Conservation (phyloP, 768 basidiomycete species). For the Pleurotus pulmonarius region DNA sequence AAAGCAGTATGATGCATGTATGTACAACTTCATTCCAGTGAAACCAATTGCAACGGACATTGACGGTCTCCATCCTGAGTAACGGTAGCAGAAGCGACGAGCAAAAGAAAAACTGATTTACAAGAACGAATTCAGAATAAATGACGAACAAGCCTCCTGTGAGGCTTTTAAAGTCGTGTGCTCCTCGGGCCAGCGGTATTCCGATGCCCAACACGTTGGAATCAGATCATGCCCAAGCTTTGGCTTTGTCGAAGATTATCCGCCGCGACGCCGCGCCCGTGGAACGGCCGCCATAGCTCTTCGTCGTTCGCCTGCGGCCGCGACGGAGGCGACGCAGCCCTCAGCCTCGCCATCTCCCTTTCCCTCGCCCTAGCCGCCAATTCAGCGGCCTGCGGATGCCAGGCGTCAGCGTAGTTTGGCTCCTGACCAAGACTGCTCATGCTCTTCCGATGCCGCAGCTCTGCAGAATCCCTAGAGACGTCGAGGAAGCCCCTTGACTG, state of each 20-base stretch:
- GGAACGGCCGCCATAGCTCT: background rate
- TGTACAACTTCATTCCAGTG: too few species aligned
- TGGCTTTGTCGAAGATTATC: conserved; percentile 3
- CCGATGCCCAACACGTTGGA: background rate
- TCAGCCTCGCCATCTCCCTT: background rate
- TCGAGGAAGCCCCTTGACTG: too few species aligned
- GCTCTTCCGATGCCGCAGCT: background rate
- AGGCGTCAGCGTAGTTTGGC: background rate
- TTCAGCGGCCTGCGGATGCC: conserved; percentile 1
- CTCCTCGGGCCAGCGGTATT: background rate
- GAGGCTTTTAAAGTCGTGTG: background rate
- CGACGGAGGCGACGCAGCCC: background rate
- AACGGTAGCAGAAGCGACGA: too few species aligned
- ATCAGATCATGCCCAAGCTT: conserved; percentile 1
- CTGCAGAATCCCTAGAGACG: too few species aligned
- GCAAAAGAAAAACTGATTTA: background rate
- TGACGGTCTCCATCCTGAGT: too few species aligned
- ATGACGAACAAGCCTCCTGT: background rate
- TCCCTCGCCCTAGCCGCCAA: background rate
- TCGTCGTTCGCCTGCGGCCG: background rate
- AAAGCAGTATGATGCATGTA: too few species aligned
- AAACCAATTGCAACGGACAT: too few species aligned
- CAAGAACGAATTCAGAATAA: background rate
- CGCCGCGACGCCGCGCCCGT: conserved; percentile 1
- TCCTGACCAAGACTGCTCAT: background rate